A percentile compares a stretch with the other conserved stretches of the same genome.
These are phyloP conservation scores for Eucalyptus cloeziana DNA, from an alignment of 345 rosid species.

Conservation along the genomic window DNA sequence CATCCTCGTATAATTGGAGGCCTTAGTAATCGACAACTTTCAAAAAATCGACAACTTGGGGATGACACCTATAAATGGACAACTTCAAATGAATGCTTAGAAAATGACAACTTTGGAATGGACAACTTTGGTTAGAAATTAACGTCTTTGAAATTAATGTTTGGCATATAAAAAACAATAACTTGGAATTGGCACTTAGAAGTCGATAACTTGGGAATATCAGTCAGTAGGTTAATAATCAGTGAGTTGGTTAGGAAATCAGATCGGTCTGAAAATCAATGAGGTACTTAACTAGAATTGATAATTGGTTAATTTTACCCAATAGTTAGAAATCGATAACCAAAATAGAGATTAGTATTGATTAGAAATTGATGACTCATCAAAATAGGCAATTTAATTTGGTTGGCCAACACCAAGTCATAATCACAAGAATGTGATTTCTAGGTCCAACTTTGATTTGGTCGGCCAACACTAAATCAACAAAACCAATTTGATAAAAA, in stretches of 20 bases:
- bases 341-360: neutral
- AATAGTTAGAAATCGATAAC: neutral
- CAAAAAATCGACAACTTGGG: neutral
- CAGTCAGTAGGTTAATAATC: neutral
- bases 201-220: neutral
- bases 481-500: neutral
- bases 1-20: neutral
- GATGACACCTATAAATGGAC: neutral
- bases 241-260: neutral
- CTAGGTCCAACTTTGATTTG: too few relatives aligned
- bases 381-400: neutral
- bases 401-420: neutral
- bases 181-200: neutral
- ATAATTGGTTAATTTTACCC: neutral
- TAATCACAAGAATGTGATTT: neutral
- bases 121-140: neutral
- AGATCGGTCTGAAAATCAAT: rapidly evolving
- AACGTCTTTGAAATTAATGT: neutral
- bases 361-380: neutral
- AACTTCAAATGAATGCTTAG: neutral
- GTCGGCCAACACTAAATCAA: neutral
- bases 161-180: neutral
- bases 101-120: neutral
- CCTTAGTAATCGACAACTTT: neutral
- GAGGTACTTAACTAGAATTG: neutral